Percentiles rank a stretch among this genome's conserved stretches.
phyloP scores from a whole-genome alignment of 306 rosid species.

The Fagus sylvatica region DNA sequence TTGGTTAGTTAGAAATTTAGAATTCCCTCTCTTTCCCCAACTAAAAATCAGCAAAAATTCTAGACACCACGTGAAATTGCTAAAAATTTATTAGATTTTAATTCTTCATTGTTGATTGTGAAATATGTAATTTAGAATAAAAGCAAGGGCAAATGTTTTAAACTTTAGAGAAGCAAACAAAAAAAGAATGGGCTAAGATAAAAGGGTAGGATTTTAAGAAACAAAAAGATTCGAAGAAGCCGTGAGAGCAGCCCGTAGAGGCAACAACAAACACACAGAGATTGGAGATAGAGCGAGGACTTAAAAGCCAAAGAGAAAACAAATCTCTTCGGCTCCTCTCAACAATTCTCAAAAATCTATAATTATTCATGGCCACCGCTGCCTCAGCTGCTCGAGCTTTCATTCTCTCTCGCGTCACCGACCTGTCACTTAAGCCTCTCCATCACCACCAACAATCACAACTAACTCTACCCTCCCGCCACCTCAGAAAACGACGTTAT shows the following conservation, averaged over 20 bases:
- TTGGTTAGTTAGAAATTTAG: too few species aligned
- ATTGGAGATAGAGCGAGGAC: background rate
- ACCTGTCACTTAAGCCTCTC: conserved; percentile 42
- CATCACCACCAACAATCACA: conserved; percentile 35
- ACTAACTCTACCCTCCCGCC: background rate
- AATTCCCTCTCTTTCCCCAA: too few species aligned
- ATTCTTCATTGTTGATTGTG: too few species aligned
- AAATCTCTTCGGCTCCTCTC: background rate
- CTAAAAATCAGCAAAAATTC: too few species aligned
- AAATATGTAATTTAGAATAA: conserved; percentile 15
- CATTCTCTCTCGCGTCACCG: conserved; percentile 56
- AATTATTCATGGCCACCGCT: conserved; percentile 14
- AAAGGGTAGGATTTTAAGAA: background rate
- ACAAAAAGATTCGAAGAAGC: conserved; percentile 14
- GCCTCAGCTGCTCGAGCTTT: conserved; percentile 62
- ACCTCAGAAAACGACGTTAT: conserved; percentile 32
- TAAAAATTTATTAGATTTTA: too few species aligned
- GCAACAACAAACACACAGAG: background rate
- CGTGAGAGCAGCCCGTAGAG: conserved; percentile 12
- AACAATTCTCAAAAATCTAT: background rate
- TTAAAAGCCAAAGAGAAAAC: background rate
- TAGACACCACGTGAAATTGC: too few species aligned
- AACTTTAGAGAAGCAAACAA: background rate
- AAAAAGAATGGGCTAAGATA: background rate
- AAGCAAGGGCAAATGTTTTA: background rate